These are phyloP conservation scores for Hypoxylon fragiforme DNA, from an alignment of 495 filamentous ascomycete genomes.

Conservation along the genomic window DNA sequence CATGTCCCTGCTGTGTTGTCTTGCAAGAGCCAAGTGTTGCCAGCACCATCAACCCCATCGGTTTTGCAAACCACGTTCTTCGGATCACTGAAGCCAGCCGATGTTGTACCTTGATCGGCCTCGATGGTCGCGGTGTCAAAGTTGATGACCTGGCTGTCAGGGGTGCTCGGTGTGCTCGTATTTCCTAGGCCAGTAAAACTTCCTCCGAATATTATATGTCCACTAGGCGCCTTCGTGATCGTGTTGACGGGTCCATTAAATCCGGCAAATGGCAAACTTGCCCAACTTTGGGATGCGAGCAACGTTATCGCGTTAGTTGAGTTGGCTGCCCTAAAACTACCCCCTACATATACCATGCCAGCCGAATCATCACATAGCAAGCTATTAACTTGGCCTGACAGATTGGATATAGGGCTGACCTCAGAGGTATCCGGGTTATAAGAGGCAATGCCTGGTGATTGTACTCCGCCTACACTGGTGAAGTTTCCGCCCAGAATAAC, in stretches of 20 bases:
- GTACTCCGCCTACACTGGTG: conserved; percentile 78
- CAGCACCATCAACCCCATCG: conserved; percentile 61
- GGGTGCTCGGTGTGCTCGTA: conserved; percentile 59
- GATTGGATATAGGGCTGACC: conserved; percentile 72
- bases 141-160: conserved; percentile 79
- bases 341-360: conserved; percentile 87
- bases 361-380: conserved; percentile 82
- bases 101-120: conserved; percentile 60
- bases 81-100: conserved; percentile 73
- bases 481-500: conserved; percentile 89
- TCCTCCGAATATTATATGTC: conserved; percentile 89
- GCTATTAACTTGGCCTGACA: conserved; percentile 78
- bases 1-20: conserved; percentile 83
- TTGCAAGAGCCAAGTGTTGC: conserved; percentile 80
- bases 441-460: conserved; percentile 78
- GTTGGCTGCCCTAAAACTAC: conserved; percentile 75
- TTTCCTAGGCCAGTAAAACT: conserved; percentile 92
- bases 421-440: conserved; percentile 70
- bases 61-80: conserved; percentile 84
- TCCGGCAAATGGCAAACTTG: conserved; percentile 83
- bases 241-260: conserved; percentile 93
- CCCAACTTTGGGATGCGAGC: conserved; percentile 74
- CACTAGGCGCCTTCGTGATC: conserved; percentile 76
- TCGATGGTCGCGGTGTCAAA: conserved; percentile 75
- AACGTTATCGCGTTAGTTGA: conserved; percentile 89